Conservation (phyloP, 306 rosid genomes). For the Ammopiptanthus mongolicus region DNA sequence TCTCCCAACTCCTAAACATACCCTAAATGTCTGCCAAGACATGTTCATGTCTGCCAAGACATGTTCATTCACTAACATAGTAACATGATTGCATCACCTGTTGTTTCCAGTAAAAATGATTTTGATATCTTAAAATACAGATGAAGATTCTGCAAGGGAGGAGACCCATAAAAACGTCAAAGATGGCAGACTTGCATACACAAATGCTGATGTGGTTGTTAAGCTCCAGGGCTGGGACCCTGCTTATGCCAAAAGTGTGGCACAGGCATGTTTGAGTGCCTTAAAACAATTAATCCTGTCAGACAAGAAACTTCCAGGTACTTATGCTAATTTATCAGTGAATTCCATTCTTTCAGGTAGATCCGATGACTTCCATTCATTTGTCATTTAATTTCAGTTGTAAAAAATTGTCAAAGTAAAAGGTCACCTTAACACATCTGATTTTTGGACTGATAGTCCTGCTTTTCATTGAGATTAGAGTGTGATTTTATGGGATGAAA, state of each 20-base stretch:
- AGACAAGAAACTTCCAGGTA: conserved; percentile 89
- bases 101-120: conserved; percentile 10
- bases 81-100: conserved; percentile 5
- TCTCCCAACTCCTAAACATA: not conserved
- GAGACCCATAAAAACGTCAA: conserved; percentile 59
- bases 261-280: conserved; percentile 84
- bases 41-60: not conserved
- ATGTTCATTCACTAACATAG: not conserved
- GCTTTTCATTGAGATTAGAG: not conserved
- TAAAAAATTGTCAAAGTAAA: not conserved
- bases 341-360: conserved; percentile 2
- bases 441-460: not conserved
- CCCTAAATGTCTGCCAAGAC: not conserved
- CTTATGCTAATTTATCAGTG: not conserved
- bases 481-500: not conserved
- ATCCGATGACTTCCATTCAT: conserved; percentile 2
- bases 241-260: conserved; percentile 66
- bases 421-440: not conserved
- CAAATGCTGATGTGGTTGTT: conserved; percentile 76
- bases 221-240: conserved; percentile 87
- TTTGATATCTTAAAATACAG: conserved; percentile 37
- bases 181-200: conserved; percentile 57
- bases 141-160: conserved; percentile 81
- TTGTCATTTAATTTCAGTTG: not conserved
- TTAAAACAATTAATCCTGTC: conserved; percentile 73